These are phyloP conservation scores for Saprolegnia parasitica DNA, from an alignment of 352 stramenopile genomes.

Conservation along the genomic window DNA sequence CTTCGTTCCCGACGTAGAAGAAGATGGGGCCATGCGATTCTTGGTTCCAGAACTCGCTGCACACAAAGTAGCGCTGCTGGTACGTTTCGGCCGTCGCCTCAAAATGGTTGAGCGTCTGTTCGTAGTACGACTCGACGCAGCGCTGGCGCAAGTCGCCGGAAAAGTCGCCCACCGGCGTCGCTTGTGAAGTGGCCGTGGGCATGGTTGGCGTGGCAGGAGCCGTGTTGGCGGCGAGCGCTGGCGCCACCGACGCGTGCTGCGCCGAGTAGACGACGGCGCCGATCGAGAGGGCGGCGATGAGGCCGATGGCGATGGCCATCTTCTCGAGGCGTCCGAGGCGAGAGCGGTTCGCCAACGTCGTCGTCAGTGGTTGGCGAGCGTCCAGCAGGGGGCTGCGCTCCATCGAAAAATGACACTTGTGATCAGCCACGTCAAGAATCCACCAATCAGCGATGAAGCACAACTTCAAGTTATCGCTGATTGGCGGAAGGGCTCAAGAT, in stretches of 20 bases:
- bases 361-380: background rate
- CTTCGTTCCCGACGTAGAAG: conserved; percentile 73
- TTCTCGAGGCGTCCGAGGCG: background rate
- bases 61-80: conserved; percentile 67
- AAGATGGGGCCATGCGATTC: conserved; percentile 45
- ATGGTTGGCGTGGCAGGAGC: background rate
- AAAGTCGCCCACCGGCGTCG: background rate
- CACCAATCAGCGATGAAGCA: background rate
- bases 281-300: conserved; percentile 8
- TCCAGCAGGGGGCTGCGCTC: conserved; percentile 7
- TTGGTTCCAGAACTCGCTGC: conserved; percentile 46
- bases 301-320: conserved; percentile 6
- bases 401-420: background rate
- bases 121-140: conserved; percentile 45
- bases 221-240: background rate
- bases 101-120: conserved; percentile 53
- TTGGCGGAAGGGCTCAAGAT: background rate
- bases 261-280: conserved; percentile 13
- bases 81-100: conserved; percentile 22
- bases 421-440: background rate
- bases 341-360: background rate
- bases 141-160: conserved; percentile 40
- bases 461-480: conserved; percentile 6
- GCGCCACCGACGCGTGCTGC: background rate
- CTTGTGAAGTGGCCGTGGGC: background rate